These are phyloP conservation scores for Pisolithus tinctorius DNA, from an alignment of 768 basidiomycete species.

Conservation along the genomic window DNA sequence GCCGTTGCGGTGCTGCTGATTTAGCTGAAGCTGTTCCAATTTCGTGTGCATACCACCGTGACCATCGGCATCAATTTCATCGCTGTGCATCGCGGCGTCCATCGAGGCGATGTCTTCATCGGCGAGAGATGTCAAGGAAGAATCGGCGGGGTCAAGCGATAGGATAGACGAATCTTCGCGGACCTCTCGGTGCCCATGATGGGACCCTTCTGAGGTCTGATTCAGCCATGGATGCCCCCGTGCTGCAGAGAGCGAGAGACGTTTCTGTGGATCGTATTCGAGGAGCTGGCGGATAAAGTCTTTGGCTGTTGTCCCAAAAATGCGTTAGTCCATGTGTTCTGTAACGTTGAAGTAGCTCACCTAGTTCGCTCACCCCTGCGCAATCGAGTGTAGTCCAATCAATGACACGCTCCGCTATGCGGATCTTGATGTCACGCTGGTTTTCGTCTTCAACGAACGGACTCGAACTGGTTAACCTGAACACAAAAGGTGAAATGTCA, in stretches of 20 bases:
- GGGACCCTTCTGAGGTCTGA: background rate
- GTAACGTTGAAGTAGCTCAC: slow-evolving; percentile 29
- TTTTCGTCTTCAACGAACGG: slow-evolving; percentile 80
- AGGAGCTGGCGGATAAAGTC: slow-evolving; percentile 68
- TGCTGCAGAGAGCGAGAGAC: slow-evolving; percentile 70
- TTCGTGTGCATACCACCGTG: slow-evolving; percentile 25
- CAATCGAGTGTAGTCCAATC: slow-evolving; percentile 51
- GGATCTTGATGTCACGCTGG: slow-evolving; percentile 50
- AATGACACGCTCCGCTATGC: slow-evolving; percentile 51
- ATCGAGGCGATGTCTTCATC: slow-evolving; percentile 13
- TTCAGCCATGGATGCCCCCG: slow-evolving; percentile 74
- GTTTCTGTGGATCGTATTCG: slow-evolving; percentile 48
- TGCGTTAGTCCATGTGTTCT: background rate
- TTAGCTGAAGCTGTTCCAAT: slow-evolving; percentile 29
- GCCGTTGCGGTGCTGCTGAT: slow-evolving; percentile 7
- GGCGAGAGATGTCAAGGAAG: slow-evolving; percentile 17
- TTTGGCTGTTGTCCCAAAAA: slow-evolving; percentile 42
- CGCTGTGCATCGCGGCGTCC: slow-evolving; percentile 9
- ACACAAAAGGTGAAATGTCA: background rate
- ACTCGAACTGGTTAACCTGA: slow-evolving; percentile 66
- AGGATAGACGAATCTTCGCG: slow-evolving; percentile 3
- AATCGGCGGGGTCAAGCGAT: slow-evolving; percentile 8
- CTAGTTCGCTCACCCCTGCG: slow-evolving; percentile 34
- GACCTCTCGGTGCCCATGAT: slow-evolving; percentile 1
- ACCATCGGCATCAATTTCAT: slow-evolving; percentile 8